Base-by-base conservation (phyloP, 768 basidiomycete species). In the Lactarius hengduanensis region DNA sequence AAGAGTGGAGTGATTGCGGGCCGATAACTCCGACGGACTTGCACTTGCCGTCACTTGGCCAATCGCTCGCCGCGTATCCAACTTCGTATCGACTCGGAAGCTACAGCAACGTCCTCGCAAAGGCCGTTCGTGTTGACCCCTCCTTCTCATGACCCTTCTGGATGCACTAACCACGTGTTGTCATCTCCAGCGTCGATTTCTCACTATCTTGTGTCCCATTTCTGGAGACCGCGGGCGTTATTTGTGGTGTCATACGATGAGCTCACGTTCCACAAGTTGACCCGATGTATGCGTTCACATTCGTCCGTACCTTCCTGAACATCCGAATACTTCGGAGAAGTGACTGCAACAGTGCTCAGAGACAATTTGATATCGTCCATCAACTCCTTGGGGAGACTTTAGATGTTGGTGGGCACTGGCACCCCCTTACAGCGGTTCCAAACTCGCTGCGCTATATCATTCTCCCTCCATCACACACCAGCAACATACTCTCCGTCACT, bases 361-460 rank as follows among this genome's bases (percentile, higher is more conserved):
- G 94, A 97, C 67, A 92, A 96, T 96, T 97, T 76, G 96, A 98
- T 73, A 86, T 93, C 30, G 94, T 97, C 6, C 96, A 97, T 73
- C 95, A 96, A 92, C 85, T 98, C n/a, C 82, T 97, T 38, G 95
- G 96, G 78, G 96, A 98, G 77, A 95, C 92, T 20, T 79, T 98
- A 30, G 95, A 96, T 73, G 87, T 93, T 11, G 32, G 93, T 15
- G 95, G 96, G 0, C 89, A 26, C 26, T 1, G 96, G 0, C 89
- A 26, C 26, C 26, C 26, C 26, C 26, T 26, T 43, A 97, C 95
- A 8, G 98, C 94, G 4, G 92, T 93, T 63, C 82, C 89, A 2
- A 96, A 92, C 72, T 88, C 92, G n/a, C 81, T 98, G 2, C 87
- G 92, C 34, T 96, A 98, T 72, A 96, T 98, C 68, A 92, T 98